phyloP scores from a whole-genome alignment of 805 yeast genomes.

The Yamadazyma philogaea region DNA sequence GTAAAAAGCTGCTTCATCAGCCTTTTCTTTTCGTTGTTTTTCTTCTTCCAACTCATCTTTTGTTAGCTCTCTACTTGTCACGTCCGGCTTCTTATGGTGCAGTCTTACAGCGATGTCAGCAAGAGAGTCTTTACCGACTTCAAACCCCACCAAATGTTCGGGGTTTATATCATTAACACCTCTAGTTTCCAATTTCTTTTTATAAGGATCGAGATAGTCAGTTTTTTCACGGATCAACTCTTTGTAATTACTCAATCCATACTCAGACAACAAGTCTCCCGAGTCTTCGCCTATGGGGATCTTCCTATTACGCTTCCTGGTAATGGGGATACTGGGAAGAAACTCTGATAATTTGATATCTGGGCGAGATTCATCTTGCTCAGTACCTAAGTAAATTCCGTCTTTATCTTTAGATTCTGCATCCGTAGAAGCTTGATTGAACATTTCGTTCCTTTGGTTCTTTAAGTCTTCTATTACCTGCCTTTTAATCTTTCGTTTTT shows the following conservation, averaged over 20 bases:
- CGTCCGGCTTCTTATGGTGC: constrained; percentile 1
- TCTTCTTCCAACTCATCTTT: constrained; percentile 29
- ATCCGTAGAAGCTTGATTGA: constrained; percentile 15
- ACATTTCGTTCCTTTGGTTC: constrained; percentile 14
- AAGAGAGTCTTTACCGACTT: constrained; percentile 28
- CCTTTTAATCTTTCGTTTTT: constrained; percentile 32
- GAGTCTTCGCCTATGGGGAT: constrained; percentile 28
- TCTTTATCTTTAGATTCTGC: constrained; percentile 17
- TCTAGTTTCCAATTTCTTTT: constrained; percentile 16
- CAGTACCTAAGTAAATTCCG: constrained; percentile 39
- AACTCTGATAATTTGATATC: constrained; percentile 22
- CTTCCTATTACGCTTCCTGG: constrained; percentile 24
- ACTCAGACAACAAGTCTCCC: constrained; percentile 36
- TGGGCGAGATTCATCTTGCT: constrained; percentile 4
- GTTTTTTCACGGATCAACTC: constrained; percentile 24
- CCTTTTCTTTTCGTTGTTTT: constrained; percentile 20
- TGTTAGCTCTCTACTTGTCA: constrained; percentile 16
- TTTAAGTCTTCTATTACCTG: constrained; percentile 31
- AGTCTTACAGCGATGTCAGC: constrained; percentile 4
- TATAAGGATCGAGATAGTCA: constrained; percentile 27
- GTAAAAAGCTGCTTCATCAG: constrained; percentile 26
- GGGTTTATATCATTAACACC: constrained; percentile 24
- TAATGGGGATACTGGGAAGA: constrained; percentile 17
- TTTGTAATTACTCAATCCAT: constrained; percentile 32
- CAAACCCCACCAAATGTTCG: constrained; percentile 33